These are phyloP conservation scores for Candida krabiensis DNA, from an alignment of 805 yeast genomes.

Conservation along the genomic window DNA sequence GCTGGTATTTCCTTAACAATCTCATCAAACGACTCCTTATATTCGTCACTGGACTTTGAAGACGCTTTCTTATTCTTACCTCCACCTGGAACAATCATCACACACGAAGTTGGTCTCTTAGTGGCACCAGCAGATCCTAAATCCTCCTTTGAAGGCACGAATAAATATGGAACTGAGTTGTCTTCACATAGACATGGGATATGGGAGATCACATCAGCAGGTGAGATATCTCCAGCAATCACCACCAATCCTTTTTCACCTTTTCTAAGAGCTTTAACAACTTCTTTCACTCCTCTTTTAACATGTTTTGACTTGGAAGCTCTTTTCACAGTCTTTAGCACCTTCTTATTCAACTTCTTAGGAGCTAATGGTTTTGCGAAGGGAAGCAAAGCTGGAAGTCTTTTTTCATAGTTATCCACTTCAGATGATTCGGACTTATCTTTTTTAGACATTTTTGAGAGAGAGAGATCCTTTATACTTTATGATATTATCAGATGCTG, in stretches of 20 bases:
- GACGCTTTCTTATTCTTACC: conserved; percentile 81
- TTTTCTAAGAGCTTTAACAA: conserved; percentile 94
- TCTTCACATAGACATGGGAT: conserved; percentile 98
- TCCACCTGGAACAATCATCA: conserved; percentile 96
- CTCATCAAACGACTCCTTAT: conserved; percentile 90
- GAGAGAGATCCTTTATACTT: no score
- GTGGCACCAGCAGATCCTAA: conserved; percentile 99
- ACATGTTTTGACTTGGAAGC: conserved; percentile 98
- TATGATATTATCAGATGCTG: no score
- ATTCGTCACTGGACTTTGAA: conserved; percentile 74
- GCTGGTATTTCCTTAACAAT: conserved; percentile 83
- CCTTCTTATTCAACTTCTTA: conserved; percentile 92
- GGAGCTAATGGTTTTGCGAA: conserved; percentile 96
- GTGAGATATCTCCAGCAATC: conserved; percentile 97
- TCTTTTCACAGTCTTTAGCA: conserved; percentile 92
- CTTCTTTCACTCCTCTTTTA: conserved; percentile 98
- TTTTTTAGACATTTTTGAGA: conserved; percentile 47
- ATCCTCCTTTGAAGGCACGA: conserved; percentile 97
- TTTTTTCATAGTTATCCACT: conserved; percentile 84
- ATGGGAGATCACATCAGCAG: conserved; percentile 95
- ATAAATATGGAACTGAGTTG: conserved; percentile 82
- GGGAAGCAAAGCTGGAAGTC: conserved; percentile 86
- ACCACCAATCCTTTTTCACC: conserved; percentile 97
- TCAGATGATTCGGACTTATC: conserved; percentile 39
- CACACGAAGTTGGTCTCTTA: conserved; percentile 98